Evolutionary conservation across 257 asterid genomes (phyloP).

Genomic region (Solanum lycopersicoides): DNA sequence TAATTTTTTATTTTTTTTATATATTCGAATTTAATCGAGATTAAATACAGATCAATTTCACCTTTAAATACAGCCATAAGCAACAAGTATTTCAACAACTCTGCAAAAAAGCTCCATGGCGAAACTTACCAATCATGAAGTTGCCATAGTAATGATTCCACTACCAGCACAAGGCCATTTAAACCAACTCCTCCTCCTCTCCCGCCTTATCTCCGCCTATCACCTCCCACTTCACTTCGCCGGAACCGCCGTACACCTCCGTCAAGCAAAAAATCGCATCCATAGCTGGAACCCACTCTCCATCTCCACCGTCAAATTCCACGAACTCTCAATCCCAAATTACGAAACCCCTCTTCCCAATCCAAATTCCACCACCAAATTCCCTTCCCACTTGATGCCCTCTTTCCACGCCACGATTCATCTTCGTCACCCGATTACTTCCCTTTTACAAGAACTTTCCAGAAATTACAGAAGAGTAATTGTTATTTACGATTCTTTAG

Average conservation of each 20-base stretch:
- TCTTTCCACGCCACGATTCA: conserved; percentile 6
- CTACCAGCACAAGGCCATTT: conserved; percentile 17
- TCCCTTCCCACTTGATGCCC: conserved; percentile 13
- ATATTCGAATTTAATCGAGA: too few species aligned
- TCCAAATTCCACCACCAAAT: conserved; percentile 3
- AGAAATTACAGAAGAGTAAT: neutral
- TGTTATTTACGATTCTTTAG: conserved; percentile 18
- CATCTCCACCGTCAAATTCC: neutral
- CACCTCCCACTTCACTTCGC: neutral
- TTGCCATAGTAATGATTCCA: conserved; percentile 7
- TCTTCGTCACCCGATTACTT: conserved; percentile 12
- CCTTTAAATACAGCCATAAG: neutral
- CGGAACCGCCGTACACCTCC: neutral
- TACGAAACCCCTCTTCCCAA: conserved; percentile 6
- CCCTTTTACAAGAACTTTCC: neutral
- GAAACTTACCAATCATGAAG: neutral
- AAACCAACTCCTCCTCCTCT: conserved; percentile 13
- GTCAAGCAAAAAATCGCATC: neutral
- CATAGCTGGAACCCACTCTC: conserved; percentile 2
- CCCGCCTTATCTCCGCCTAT: conserved; percentile 5
- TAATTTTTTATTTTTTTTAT: too few species aligned
- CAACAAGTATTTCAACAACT: neutral
- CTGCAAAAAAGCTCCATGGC: neutral
- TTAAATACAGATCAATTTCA: too few species aligned
- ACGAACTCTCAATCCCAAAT: conserved; percentile 1